Base-by-base conservation (phyloP, 441 rosid genomes). In the Macaranga tanarius region DNA sequence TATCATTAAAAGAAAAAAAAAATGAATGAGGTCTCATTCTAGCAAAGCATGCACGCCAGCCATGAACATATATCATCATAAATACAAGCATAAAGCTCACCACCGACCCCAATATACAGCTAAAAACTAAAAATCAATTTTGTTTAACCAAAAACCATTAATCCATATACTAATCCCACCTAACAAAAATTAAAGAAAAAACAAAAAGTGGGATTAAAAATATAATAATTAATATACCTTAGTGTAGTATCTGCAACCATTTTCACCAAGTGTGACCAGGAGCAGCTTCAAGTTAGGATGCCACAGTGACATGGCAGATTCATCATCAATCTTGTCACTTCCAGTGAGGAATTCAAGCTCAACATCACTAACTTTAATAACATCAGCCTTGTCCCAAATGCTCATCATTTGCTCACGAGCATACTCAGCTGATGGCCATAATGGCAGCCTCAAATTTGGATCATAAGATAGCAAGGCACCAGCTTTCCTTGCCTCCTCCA, bases 361-460 rank as follows among this genome's bases (percentile, higher is more conserved):
- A 19, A 76, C 90, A 25, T 95, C 99, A 4, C 99, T 95, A 69
- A 95, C 95, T 83, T 95, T 95, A 83, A 95, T 83, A 75, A 95
- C 70, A 63, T 92, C 99, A 0, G 99, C 97, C 88, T 90, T 83
- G 65, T 92, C 96, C 99, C 99, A 95, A 38, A 95, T 92, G 86
- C 93, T 90, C 79, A 84, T 60, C 11, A 92, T 95, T 88, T 92
- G 96, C 79, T 84, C 82, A 57, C 90, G 86, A 13, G 98, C 99
- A 70, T 89, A 88, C 74, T 90, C 92, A 2, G 88, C 74, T 0
- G 99, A 95, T 0, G 98, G 95, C 99, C 98, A 95, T 73, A 95
- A 64, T 17, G 98, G 95, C 19, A 95, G 84, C 67, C 99, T 84
- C 52, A 95, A 83, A 79, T 95, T 95, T 4, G 99, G 99, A 74